phyloP scores from a whole-genome alignment of 768 basidiomycete genomes.

The Boletus rubescentipes region DNA sequence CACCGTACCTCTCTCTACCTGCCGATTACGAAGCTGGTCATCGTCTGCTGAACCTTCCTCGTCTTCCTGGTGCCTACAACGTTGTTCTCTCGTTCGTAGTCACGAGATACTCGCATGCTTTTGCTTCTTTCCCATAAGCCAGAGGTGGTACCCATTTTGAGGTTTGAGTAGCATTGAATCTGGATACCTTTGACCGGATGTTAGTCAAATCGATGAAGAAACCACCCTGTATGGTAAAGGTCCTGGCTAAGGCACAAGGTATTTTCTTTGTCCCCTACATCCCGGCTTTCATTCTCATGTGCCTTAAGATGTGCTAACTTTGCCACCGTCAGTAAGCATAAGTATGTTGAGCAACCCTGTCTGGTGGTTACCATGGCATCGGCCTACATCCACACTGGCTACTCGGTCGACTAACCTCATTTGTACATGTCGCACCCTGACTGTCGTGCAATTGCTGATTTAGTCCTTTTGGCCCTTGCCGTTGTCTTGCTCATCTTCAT shows the following conservation, averaged over 20 bases:
- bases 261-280: not conserved
- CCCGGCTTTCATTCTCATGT: not conserved
- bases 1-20: too few relatives aligned
- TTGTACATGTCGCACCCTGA: not conserved
- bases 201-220: not conserved
- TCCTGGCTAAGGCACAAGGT: not conserved
- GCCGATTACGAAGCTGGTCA: too few relatives aligned
- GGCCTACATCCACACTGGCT: too few relatives aligned
- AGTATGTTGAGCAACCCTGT: not conserved
- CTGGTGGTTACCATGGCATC: not conserved
- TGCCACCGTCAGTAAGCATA: not conserved
- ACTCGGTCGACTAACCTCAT: not conserved
- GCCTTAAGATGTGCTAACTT: not conserved
- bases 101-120: too few relatives aligned
- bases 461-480: not conserved
- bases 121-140: too few relatives aligned
- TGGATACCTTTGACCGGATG: not conserved
- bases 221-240: not conserved
- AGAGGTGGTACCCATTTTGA: not conserved
- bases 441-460: not conserved
- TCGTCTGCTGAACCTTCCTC: too few relatives aligned
- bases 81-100: not conserved
- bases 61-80: too few relatives aligned
- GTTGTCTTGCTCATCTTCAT: not conserved
- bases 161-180: not conserved